Evolutionary conservation across 805 yeast species (phyloP).

Genomic region (Schwanniomyces vanrijiae): DNA sequence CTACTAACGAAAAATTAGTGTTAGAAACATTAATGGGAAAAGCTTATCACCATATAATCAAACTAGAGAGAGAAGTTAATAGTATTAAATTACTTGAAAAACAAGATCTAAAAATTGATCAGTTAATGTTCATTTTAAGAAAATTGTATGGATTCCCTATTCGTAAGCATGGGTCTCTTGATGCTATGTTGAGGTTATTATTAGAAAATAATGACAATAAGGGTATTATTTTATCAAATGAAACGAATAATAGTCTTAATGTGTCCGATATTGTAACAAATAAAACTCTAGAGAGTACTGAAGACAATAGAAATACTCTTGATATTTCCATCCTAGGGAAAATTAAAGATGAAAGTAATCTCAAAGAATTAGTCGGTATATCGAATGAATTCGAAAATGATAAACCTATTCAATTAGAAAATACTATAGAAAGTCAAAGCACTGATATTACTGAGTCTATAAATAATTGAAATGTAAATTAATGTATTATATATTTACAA

Average conservation of each 20-base stretch:
- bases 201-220: conserved; percentile 3
- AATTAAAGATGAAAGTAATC: too few relatives aligned
- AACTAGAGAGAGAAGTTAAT: conserved; percentile 8
- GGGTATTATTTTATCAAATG: not conserved
- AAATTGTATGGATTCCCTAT: conserved; percentile 33
- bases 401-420: too few relatives aligned
- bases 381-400: too few relatives aligned
- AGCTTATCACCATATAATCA: not conserved
- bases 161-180: conserved; percentile 20
- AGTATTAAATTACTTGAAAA: conserved; percentile 10
- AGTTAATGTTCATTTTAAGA: conserved; percentile 22
- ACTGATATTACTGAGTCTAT: too few relatives aligned
- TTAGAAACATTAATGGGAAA: conserved; percentile 16
- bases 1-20: conserved; percentile 19
- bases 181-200: conserved; percentile 15
- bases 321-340: too few relatives aligned
- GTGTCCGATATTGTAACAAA: not conserved
- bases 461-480: too few relatives aligned
- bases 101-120: conserved; percentile 18
- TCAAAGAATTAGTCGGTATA: too few relatives aligned
- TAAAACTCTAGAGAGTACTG: too few relatives aligned
- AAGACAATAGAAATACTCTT: too few relatives aligned
- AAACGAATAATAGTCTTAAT: not conserved
- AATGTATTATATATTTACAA: too few relatives aligned
- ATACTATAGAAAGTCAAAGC: too few relatives aligned